Conservation (phyloP, 164 flowering plant species). For the Houttuynia cordata region DNA sequence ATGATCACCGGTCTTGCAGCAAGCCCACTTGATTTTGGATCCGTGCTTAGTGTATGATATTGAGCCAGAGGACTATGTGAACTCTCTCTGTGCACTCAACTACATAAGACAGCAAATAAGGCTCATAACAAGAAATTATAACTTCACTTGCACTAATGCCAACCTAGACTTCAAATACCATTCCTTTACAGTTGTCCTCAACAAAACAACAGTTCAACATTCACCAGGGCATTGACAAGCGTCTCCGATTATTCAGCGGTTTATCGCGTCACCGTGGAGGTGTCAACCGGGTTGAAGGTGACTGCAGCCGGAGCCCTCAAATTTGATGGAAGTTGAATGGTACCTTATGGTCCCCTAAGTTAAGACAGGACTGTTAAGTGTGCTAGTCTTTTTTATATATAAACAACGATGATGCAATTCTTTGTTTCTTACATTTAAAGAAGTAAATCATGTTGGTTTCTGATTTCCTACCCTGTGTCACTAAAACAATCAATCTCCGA, state of each 20-base stretch:
- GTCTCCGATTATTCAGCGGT: conserved; percentile 10
- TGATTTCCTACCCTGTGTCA: too few species aligned
- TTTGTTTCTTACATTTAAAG: too few species aligned
- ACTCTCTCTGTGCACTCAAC: too few species aligned
- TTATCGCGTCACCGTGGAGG: conserved; percentile 14
- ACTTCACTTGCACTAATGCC: conserved; percentile 2
- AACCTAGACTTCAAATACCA: conserved; percentile 14
- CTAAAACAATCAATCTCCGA: too few species aligned
- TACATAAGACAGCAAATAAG: conserved; percentile 28
- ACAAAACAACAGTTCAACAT: conserved; percentile 12
- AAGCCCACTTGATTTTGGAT: too few species aligned
- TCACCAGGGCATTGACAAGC: conserved; percentile 19
- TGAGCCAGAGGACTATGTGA: conserved; percentile 21
- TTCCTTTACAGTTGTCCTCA: conserved; percentile 15
- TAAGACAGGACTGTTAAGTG: too few species aligned
- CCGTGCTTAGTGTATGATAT: conserved; percentile 32
- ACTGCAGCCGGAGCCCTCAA: conserved; percentile 6
- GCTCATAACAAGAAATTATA: background rate
- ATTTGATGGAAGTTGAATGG: conserved; percentile 6
- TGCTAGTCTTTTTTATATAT: too few species aligned
- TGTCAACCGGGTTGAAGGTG: conserved; percentile 21
- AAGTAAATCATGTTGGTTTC: too few species aligned
- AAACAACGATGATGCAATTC: too few species aligned
- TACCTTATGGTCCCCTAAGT: background rate
- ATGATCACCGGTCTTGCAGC: too few species aligned